Conservation (phyloP, 257 asterid species). For the Mitragyna speciosa region DNA sequence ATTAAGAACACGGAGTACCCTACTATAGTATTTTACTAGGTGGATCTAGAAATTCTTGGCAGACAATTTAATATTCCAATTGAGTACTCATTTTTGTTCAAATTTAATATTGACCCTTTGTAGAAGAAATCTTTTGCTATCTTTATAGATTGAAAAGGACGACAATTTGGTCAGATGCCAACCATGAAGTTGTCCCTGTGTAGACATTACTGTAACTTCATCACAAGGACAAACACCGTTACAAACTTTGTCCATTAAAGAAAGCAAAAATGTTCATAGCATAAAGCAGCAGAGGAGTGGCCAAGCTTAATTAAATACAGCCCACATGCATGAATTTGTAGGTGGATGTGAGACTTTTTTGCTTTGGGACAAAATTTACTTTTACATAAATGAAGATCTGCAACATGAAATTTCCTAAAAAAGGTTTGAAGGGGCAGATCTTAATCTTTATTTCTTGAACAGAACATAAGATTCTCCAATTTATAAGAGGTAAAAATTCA, state of each 20-base stretch:
- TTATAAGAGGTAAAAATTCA: too few species aligned
- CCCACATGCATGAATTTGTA: not conserved
- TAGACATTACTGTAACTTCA: not conserved
- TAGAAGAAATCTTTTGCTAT: not conserved
- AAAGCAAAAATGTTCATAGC: too few species aligned
- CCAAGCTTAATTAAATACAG: too few species aligned
- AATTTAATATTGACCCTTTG: not conserved
- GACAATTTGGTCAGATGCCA: conserved; percentile 4
- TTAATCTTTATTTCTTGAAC: not conserved
- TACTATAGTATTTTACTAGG: too few species aligned
- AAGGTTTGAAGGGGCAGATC: not conserved
- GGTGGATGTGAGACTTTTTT: too few species aligned
- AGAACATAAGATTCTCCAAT: too few species aligned
- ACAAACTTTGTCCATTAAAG: too few species aligned
- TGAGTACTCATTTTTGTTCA: too few species aligned
- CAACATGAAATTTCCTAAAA: not conserved
- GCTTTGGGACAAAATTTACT: not conserved
- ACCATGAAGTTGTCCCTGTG: not conserved
- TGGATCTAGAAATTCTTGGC: too few species aligned
- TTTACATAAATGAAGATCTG: not conserved
- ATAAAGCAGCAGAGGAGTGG: too few species aligned
- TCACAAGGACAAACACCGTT: not conserved
- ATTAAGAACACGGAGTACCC: too few species aligned
- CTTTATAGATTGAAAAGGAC: not conserved
- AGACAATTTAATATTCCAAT: too few species aligned